phyloP scores from a whole-genome alignment of 2,329 filamentous ascomycete genomes.

The Botrytis fragariae region DNA sequence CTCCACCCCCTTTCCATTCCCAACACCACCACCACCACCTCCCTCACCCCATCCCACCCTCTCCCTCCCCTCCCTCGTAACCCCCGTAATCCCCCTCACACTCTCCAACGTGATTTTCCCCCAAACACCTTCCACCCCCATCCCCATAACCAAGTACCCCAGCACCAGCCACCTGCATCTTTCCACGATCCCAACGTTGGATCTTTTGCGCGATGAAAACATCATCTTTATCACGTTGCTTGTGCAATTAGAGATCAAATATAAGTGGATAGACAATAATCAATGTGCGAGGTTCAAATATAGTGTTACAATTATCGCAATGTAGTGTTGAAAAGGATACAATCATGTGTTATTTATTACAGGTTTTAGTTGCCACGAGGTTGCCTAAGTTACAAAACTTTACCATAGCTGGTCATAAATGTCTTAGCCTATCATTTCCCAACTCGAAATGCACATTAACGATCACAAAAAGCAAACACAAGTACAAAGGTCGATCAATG shows the following conservation, averaged over 20 bases:
- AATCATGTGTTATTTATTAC: not conserved
- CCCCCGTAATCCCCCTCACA: constrained; percentile 2
- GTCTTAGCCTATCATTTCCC: not conserved
- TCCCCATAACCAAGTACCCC: not conserved
- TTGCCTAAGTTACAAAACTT: not conserved
- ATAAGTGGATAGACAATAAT: not conserved
- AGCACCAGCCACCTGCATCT: not conserved
- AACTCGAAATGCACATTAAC: not conserved
- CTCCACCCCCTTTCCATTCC: not conserved
- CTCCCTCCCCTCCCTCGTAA: constrained; percentile 1
- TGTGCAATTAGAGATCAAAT: not conserved
- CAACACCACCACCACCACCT: not conserved
- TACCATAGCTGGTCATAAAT: not conserved
- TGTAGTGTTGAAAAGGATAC: not conserved
- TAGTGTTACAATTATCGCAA: not conserved
- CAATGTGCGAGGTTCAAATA: not conserved
- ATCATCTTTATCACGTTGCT: not conserved
- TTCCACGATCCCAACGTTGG: not conserved
- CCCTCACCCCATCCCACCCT: not conserved
- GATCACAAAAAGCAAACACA: not conserved
- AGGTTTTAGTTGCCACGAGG: not conserved
- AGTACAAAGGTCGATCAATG: not conserved
- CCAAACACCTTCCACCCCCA: not conserved
- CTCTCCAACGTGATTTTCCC: constrained; percentile 2
- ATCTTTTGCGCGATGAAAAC: not conserved